A percentile compares a stretch with the other conserved stretches of the same genome.
phyloP scores from a whole-genome alignment of 108 stramenopile genomes.

The Skeletonema tropicum region DNA sequence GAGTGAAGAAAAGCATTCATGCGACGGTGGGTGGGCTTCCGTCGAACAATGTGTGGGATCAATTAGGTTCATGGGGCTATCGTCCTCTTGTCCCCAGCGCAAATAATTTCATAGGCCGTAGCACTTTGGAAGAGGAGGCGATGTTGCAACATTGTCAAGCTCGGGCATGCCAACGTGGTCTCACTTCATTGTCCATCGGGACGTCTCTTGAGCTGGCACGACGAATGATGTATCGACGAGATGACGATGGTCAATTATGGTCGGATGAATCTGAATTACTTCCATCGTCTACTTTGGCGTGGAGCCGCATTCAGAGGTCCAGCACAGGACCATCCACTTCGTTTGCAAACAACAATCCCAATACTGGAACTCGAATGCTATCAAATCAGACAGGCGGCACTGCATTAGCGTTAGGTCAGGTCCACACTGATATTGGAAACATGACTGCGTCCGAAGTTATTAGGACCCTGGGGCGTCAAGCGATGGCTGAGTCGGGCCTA shows the following conservation, averaged over 20 bases:
- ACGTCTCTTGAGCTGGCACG: constrained; percentile 43
- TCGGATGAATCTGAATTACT: constrained; percentile 9
- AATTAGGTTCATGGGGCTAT: not conserved
- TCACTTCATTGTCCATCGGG: constrained; percentile 37
- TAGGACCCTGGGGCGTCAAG: constrained; percentile 50
- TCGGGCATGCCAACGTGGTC: constrained; percentile 36
- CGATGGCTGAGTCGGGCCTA: constrained; percentile 60
- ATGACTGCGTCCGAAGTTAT: constrained; percentile 48
- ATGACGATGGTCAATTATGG: constrained; percentile 5
- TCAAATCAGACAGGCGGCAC: no score
- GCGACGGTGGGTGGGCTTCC: constrained; percentile 28
- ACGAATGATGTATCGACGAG: constrained; percentile 20
- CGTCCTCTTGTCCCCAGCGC: constrained; percentile 1
- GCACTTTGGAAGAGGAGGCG: constrained; percentile 19
- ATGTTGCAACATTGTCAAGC: constrained; percentile 36
- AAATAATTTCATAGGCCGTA: not conserved
- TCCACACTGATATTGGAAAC: constrained; percentile 42
- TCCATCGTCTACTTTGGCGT: constrained; percentile 26
- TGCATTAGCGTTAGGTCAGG: constrained; percentile 48
- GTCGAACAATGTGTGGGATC: not conserved
- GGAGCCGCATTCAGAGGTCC: constrained; percentile 34
- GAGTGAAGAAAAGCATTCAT: constrained; percentile 19
- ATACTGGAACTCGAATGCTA: not conserved
- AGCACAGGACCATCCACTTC: constrained; percentile 9
- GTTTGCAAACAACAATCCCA: not conserved